Evolutionary conservation across 208 protist genomes (phyloP), one percentile per base, ranked within the genome.

Genomic region (Leishmania tarentolae): DNA sequence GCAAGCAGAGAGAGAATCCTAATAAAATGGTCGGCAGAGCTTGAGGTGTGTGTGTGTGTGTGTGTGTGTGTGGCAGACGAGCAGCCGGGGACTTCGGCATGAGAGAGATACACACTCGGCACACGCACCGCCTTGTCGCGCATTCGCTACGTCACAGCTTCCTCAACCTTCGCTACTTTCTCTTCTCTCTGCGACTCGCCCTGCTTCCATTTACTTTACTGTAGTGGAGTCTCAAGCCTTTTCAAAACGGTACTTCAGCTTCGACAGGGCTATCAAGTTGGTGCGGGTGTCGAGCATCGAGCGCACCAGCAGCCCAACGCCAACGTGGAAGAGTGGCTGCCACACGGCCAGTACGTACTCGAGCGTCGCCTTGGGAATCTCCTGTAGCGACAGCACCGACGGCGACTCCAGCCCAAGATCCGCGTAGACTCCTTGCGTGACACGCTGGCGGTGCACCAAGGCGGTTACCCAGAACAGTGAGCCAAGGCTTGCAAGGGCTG

Each of bases 281-380:
- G 89, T 83, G 4, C 88, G 88, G 0, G 84, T 88, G 50, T 81
- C 76, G 40, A 88, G 76, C 70, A 93, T 82, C 4, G 91, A 93
- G 17, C 52, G 77, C 17, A 91, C 31, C 66, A 93, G 84, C n/a
- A 52, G 82, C 13, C 80, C 87, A 73, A 92, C 74, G 0, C 74
- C 71, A 35, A 87, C 21, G 84, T 97, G 93, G 71, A 94, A 90
- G 15, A 94, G 63, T 5, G 93, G 93, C 82, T 97, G 91, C 91
- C 92, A 97, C 61, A 92, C 42, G 6, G 89, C 85, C 35, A 94
- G 73, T 70, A 91, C 66, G 53, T 92, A 82, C 82, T 93, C 91
- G 59, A 92, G 73, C 42, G 73, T n/a, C 24, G 77, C 77, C 9
- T 66, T 71, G 9, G 86, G 83, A 40, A 83, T 70, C 0, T 40